Conservation (phyloP, 2,329 filamentous ascomycete species). For the Atkinsonella hypoxylon region DNA sequence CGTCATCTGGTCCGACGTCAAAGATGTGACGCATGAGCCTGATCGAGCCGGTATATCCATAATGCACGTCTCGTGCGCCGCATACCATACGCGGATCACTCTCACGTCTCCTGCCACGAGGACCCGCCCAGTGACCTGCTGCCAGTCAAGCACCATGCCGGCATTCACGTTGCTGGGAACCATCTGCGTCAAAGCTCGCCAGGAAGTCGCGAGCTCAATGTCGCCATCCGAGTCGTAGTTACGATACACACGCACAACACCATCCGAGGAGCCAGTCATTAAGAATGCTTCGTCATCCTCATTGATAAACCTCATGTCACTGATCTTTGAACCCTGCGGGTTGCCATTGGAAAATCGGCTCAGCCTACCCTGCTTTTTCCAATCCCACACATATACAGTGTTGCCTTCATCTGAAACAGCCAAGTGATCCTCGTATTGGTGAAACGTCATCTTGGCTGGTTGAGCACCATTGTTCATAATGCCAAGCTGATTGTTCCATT, state of each 20-base stretch:
- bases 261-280: constrained; percentile 91
- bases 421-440: constrained; percentile 94
- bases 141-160: constrained; percentile 96
- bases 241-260: constrained; percentile 84
- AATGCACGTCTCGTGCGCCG: constrained; percentile 81
- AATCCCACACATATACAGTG: constrained; percentile 87
- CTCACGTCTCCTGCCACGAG: constrained; percentile 95
- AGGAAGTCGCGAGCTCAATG: constrained; percentile 79
- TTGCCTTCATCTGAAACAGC: constrained; percentile 90
- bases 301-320: constrained; percentile 93
- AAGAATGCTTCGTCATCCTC: constrained; percentile 93
- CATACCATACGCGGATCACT: constrained; percentile 93
- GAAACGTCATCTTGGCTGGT: constrained; percentile 86
- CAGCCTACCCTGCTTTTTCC: constrained; percentile 63
- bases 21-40: constrained; percentile 85
- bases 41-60: constrained; percentile 92
- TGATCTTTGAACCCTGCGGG: constrained; percentile 80
- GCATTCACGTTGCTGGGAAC: constrained; percentile 90
- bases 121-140: constrained; percentile 89
- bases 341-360: constrained; percentile 92
- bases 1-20: constrained; percentile 96
- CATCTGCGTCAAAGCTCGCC: constrained; percentile 85
- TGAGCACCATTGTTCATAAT: constrained; percentile 85
- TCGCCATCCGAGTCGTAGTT: constrained; percentile 71
- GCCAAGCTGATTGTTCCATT: constrained; percentile 74